phyloP scores from a whole-genome alignment of 371 early-diverging fungal species.

The Quaeritorhiza haematococci region DNA sequence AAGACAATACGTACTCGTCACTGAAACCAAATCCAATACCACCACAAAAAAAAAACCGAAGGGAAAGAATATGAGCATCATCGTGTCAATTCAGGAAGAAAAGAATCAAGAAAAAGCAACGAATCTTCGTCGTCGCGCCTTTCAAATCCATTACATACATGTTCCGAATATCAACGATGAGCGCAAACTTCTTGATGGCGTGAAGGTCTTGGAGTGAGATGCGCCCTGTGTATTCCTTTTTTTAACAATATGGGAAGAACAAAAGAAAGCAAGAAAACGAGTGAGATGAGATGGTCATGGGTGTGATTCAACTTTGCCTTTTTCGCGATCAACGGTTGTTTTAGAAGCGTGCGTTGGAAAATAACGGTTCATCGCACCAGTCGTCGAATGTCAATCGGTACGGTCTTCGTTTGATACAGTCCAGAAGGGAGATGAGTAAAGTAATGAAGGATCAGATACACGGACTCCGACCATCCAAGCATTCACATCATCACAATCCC shows the following conservation, averaged over 20 bases:
- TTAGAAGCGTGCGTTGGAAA: not conserved
- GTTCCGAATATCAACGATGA: constrained; percentile 2
- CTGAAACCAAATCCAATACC: no score
- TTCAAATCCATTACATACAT: not conserved
- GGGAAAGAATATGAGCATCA: no score
- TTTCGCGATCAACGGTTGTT: not conserved
- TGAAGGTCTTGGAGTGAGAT: not conserved
- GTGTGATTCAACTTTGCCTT: not conserved
- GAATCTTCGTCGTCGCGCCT: no score
- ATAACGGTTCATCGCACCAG: not conserved
- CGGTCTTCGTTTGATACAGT: not conserved
- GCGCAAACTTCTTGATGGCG: not conserved
- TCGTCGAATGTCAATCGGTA: not conserved
- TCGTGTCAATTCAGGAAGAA: no score
- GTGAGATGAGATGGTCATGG: not conserved
- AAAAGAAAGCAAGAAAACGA: not conserved
- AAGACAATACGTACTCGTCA: no score
- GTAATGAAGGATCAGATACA: no score
- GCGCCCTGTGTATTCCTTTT: not conserved
- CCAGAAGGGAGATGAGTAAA: no score
- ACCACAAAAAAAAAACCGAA: no score
- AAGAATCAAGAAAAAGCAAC: no score
- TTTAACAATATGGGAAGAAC: not conserved
- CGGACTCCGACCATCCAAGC: no score
- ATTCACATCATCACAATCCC: no score